Conservation (phyloP, 1,284 basidiomycete species). For the Leccinum subfulvum region DNA sequence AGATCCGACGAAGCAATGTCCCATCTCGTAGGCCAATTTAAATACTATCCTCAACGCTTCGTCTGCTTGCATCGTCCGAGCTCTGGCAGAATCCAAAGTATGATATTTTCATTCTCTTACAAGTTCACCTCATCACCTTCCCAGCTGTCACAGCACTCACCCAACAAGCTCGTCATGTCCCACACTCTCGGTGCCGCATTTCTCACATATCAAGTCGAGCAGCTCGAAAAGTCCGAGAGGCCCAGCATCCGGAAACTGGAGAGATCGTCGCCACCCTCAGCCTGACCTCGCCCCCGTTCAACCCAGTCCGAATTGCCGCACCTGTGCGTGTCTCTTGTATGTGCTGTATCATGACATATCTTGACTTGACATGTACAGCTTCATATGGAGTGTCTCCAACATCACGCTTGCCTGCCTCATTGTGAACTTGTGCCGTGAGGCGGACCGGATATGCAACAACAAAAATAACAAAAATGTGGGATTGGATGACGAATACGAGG, state of each 20-base stretch:
- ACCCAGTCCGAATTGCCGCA: conserved; percentile 35
- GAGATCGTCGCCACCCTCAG: conserved; percentile 42
- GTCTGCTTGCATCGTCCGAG: no score
- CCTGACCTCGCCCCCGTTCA: conserved; percentile 13
- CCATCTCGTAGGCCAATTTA: no score
- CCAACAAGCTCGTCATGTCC: conserved; percentile 73
- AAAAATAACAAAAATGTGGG: background rate
- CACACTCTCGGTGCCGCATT: conserved; percentile 82
- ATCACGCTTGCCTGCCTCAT: no score
- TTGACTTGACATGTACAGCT: no score
- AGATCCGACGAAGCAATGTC: no score
- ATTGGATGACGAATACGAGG: background rate
- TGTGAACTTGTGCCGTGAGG: no score
- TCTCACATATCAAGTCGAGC: conserved; percentile 78
- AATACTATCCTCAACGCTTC: no score
- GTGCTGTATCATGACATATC: no score
- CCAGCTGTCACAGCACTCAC: conserved; percentile 25
- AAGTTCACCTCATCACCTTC: no score
- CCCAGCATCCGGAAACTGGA: conserved; percentile 57
- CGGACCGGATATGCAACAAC: background rate
- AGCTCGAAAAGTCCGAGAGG: conserved; percentile 69
- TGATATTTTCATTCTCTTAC: background rate
- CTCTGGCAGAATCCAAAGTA: conserved; percentile 24
- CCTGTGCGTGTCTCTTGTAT: background rate
- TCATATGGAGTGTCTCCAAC: no score